Evolutionary conservation across 192 early-diverging fungal species (phyloP), one percentile per base, ranked within the genome.

Genomic region (Chytriomyces hyalinus): DNA sequence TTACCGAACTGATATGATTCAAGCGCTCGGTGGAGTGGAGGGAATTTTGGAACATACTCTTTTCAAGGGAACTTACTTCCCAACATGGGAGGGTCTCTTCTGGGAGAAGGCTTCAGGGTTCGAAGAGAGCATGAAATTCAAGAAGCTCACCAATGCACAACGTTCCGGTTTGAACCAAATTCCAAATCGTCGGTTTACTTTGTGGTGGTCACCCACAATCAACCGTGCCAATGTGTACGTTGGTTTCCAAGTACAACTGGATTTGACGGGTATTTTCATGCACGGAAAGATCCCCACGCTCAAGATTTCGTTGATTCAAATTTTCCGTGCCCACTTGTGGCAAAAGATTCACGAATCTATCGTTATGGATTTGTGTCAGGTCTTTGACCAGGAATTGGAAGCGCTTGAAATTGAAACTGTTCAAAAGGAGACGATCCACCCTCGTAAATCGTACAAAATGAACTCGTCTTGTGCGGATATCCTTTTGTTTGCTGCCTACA

Each of bases 231-330:
- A 99, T 82, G 97, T 99, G 20, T 99, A 99, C 80, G 95, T 99
- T 65, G 97, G 97, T 86, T 99, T 99, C 95, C 96, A 98, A 84
- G 96, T 98, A 74, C 97, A 99, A 85, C 88, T 99, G 57, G 97
- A 99, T 90, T 88, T 99, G 82, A 99, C 97, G 6, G 97, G 97
- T 83, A 99, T 99, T 62, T 99, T 98, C 80, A 99, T 99, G 97
- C 96, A 99, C 85, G 97, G 97, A 76, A 99, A 99, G 85, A 96
- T 99, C 77, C 97, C 97, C 15, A 99, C 97, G 1, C 89, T 99
- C 6, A 99, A 99, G 90, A 98, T 99, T 81, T 97, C 96, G 6
- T 87, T 98, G 50, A 98, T 99, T 87, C 97, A 98, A 81, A 92
- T 99, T 77, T 98, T 99, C 92, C 90, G 97, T 76, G 95, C 96